Conservation (phyloP, 1,284 basidiomycete species). For the Rhodotorula sp. region DNA sequence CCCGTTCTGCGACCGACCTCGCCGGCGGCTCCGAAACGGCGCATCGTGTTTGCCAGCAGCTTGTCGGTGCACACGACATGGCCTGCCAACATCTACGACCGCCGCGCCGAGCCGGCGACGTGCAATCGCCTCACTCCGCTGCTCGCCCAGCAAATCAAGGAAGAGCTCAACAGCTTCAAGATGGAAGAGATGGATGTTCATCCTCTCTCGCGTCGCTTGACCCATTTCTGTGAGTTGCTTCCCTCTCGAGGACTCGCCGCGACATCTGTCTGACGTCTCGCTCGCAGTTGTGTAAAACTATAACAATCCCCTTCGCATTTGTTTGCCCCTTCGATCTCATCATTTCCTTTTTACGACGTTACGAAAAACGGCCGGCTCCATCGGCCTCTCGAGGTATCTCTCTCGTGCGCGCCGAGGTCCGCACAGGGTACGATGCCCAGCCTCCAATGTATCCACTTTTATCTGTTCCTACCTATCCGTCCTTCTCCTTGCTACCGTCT, state of each 20-base stretch:
- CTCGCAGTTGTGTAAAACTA: neutral
- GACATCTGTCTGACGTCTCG: neutral
- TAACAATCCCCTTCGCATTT: neutral
- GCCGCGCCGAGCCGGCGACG: conserved; percentile 90
- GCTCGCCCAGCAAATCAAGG: conserved; percentile 58
- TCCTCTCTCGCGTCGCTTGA: conserved; percentile 31
- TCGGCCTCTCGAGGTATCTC: neutral
- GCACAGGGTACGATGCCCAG: neutral
- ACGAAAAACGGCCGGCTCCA: neutral
- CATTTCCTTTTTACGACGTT: neutral
- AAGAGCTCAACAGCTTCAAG: conserved; percentile 46
- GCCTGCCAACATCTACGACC: conserved; percentile 83
- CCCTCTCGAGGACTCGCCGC: neutral
- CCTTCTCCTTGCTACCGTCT: neutral
- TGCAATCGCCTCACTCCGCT: conserved; percentile 94
- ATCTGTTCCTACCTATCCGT: neutral
- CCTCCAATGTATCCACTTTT: neutral
- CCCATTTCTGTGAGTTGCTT: conserved; percentile 35
- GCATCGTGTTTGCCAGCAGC: conserved; percentile 80
- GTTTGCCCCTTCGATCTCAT: neutral
- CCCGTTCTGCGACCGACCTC: conserved; percentile 30
- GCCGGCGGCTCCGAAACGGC: conserved; percentile 12
- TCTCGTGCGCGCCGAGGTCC: too few relatives aligned
- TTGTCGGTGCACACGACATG: conserved; percentile 95
- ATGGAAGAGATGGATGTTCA: conserved; percentile 46